Base-by-base conservation (phyloP, 2,329 filamentous ascomycete species). In the Pseudogymnoascus sp. region DNA sequence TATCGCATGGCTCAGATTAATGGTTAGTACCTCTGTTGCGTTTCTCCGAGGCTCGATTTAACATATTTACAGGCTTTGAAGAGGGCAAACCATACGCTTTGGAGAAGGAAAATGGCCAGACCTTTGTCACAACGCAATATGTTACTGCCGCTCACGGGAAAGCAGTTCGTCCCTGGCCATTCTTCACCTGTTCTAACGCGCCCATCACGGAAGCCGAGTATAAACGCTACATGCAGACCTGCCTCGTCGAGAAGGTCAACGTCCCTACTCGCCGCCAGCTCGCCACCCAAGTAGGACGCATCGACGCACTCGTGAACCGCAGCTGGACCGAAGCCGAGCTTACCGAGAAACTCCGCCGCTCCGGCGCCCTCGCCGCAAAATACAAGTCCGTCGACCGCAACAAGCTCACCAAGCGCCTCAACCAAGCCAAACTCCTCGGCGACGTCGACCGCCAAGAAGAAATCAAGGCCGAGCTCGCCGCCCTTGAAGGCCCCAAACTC, bases 1-100 rank as follows among this genome's bases (percentile, higher is more conserved):
- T 99, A 99, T 75, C 89, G 93, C 65, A 89, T 99, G 83, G 89
- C 89, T 31, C 78, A 89, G 65, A 92, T 99, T 72, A 96, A 95
- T 77, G 86, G 91, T 91, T 80, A 67, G 75, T 70, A 40, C 23
- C 4, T 5, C 21, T 29, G 12, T 4, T 51, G 5, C 45, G 6
- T n/a, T 51, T 29, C 45, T 51, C 14, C 4, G 0, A 1, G 23
- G 21, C 21, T 51, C 11, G 14, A 10, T 51, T 29, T 78, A 69
- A 75, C 63, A 37, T 39, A 57, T 51, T 11, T 59, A 1, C 65
- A 93, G 91, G 86, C 39, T 93, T 97, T 73, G 83, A 81, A 1
- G 86, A 85, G 64, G 89, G 93, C 68, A 88, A 86, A 66, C 89
- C 92, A 0, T 99, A 97, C 75, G 88, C 90, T 1, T 86, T 97